These are phyloP conservation scores for Trichopus zeylanicus DNA, from an alignment of 116 monocot species.

Conservation along the genomic window DNA sequence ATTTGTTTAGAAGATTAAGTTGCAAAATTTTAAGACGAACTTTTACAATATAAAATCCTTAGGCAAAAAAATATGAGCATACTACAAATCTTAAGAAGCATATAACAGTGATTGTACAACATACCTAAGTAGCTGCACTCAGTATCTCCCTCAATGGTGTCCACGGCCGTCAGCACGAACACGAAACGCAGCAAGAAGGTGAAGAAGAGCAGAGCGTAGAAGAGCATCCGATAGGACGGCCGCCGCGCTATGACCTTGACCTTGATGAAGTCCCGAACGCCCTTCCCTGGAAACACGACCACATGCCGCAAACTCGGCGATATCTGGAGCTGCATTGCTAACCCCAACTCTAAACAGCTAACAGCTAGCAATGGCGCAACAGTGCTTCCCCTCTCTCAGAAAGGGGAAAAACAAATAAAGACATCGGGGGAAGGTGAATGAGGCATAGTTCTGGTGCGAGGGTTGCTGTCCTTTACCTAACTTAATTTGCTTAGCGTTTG, in stretches of 20 bases:
- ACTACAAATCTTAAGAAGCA: too few relatives aligned
- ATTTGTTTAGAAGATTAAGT: too few relatives aligned
- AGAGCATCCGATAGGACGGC: constrained; percentile 35
- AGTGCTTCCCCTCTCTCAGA: too few relatives aligned
- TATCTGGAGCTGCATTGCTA: constrained; percentile 51
- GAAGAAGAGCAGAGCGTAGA: constrained; percentile 42
- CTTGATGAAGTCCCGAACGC: constrained; percentile 60
- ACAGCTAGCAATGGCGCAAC: too few relatives aligned
- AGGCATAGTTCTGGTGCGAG: constrained; percentile 21
- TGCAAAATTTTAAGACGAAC: too few relatives aligned
- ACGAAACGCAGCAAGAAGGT: constrained; percentile 52
- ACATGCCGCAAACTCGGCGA: constrained; percentile 53
- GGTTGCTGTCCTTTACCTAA: constrained; percentile 61
- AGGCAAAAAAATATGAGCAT: background rate
- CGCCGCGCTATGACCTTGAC: constrained; percentile 34
- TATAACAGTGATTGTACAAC: too few relatives aligned
- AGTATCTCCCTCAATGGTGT: constrained; percentile 37
- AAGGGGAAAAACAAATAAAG: background rate
- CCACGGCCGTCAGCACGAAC: constrained; percentile 52
- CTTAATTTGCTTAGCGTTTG: constrained; percentile 52
- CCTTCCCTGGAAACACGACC: constrained; percentile 44
- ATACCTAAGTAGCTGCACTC: constrained; percentile 62
- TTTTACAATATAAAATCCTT: too few relatives aligned
- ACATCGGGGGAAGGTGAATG: constrained; percentile 2
- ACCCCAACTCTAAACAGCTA: background rate